Percentiles rank a stretch among this genome's conserved stretches.
Evolutionary conservation across 2,329 filamentous ascomycete genomes (phyloP).

Genomic region (Dothistroma pini): DNA sequence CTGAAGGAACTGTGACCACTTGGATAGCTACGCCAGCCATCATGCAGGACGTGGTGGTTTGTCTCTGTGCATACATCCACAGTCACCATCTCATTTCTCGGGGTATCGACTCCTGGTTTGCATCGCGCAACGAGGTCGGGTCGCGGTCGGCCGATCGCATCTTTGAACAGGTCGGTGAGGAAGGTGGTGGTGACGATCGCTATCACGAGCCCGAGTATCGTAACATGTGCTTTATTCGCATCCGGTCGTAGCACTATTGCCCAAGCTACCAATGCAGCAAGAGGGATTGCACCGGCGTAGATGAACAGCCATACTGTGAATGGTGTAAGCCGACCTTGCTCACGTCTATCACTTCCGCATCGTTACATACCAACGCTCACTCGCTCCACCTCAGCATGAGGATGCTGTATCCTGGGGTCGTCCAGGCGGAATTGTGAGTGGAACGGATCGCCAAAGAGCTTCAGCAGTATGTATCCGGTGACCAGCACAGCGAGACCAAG

Average conservation of each 20-base stretch:
- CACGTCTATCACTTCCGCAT: background rate
- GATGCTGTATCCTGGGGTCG: constrained; percentile 79
- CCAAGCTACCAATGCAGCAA: constrained; percentile 63
- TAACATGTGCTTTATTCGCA: constrained; percentile 78
- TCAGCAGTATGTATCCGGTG: constrained; percentile 56
- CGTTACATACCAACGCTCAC: constrained; percentile 66
- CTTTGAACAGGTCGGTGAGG: constrained; percentile 88
- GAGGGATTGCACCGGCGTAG: constrained; percentile 71
- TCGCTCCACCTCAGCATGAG: constrained; percentile 77
- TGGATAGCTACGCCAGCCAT: constrained; percentile 81
- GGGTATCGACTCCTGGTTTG: constrained; percentile 60
- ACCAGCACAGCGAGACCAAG: constrained; percentile 71
- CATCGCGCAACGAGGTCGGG: constrained; percentile 89
- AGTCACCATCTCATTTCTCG: constrained; percentile 54
- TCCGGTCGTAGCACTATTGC: constrained; percentile 60
- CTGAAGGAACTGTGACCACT: constrained; percentile 76
- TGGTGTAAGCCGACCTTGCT: background rate
- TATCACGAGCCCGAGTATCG: constrained; percentile 75
- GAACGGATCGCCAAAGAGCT: constrained; percentile 76
- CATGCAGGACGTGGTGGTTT: constrained; percentile 65
- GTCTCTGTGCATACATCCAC: constrained; percentile 70
- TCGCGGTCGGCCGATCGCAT: constrained; percentile 74
- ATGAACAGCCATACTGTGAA: constrained; percentile 65
- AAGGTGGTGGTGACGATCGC: constrained; percentile 70
- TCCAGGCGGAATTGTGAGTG: constrained; percentile 92